phyloP scores from a whole-genome alignment of 306 rosid genomes.

The Pterocarpus santalinus region DNA sequence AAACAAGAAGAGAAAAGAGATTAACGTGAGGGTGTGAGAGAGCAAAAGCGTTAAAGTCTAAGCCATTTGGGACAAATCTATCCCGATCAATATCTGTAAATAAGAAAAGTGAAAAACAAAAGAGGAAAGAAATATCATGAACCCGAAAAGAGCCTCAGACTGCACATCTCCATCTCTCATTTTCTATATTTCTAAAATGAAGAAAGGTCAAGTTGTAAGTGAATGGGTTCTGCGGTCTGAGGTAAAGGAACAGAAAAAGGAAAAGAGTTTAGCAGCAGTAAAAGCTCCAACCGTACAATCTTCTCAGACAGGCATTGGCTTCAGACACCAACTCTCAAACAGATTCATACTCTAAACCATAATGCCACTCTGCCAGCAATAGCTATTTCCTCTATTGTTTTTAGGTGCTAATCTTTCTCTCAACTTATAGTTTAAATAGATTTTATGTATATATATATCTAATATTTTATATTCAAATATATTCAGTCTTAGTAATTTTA shows the following conservation, averaged over 20 bases:
- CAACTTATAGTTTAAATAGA: neutral
- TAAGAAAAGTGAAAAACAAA: no score
- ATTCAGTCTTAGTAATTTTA: no score
- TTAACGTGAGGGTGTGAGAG: neutral
- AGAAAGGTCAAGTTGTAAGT: conserved; percentile 65
- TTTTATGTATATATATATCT: no score
- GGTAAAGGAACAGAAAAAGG: conserved; percentile 73
- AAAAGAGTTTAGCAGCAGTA: conserved; percentile 70
- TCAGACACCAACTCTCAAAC: conserved; percentile 44
- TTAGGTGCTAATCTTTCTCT: conserved; percentile 22
- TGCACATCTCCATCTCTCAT: conserved; percentile 33
- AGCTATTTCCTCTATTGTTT: conserved; percentile 43
- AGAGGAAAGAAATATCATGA: neutral
- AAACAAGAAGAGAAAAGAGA: neutral
- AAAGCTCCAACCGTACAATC: conserved; percentile 74
- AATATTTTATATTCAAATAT: no score
- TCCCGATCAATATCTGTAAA: neutral
- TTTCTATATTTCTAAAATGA: conserved; percentile 52
- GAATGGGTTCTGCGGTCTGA: conserved; percentile 49
- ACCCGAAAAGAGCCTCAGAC: conserved; percentile 38
- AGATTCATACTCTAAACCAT: no score
- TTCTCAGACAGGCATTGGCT: conserved; percentile 49
- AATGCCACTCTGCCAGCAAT: no score
- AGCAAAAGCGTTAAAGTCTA: neutral
- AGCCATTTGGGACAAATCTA: neutral